Evolutionary conservation across 805 yeast genomes (phyloP), one percentile per base, ranked within the genome.

Genomic region (Saturnispora mendoncae): DNA sequence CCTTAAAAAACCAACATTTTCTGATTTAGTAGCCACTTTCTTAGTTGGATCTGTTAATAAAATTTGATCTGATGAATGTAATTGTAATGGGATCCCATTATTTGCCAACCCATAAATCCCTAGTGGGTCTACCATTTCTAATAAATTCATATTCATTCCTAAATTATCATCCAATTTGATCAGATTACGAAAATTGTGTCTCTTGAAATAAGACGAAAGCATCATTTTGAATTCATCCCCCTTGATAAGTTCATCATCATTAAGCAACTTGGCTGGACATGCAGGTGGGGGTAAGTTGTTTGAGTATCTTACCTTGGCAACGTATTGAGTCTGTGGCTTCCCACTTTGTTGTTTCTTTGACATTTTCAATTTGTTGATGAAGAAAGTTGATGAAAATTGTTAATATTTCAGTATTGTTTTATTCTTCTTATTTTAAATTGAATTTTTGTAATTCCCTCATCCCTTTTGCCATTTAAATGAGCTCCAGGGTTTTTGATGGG

Each of bases 271-370:
- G 24, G 98, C 97, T 35, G 95, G 86, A 46, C 92, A 71, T 19
- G 90, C 82, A 8, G 97, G 97, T 2, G 96, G 88, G 5, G 98
- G 98, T 19, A 92, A 68, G 53, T 77, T 83, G 58, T 92, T 92
- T 45, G 76, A 76, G 60, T 87, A 90, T 55, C 94, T 74, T 41
- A 83, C 75, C 51, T 82, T 80, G 35, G 94, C 94, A 42, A 83
- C 77, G 54, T 79, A 83, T 25, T 47, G 50, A 4, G 46, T 43
- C 8, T 40, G 33, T 8, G 46, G 39, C 40, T 44, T 47, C 15
- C 15, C 17, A 19, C 13, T 9, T 8, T 6, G 21, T 9, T 18
- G 35, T 32, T 32, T 32, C 14, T 29, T 9, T 14, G 33, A 29
- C 33, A 29, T 29, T 7, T 29, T 29, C 12, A n/a, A 12, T 10